Evolutionary conservation across 2,329 filamentous ascomycete species (phyloP).

Genomic region (Cladorrhinum sp.): DNA sequence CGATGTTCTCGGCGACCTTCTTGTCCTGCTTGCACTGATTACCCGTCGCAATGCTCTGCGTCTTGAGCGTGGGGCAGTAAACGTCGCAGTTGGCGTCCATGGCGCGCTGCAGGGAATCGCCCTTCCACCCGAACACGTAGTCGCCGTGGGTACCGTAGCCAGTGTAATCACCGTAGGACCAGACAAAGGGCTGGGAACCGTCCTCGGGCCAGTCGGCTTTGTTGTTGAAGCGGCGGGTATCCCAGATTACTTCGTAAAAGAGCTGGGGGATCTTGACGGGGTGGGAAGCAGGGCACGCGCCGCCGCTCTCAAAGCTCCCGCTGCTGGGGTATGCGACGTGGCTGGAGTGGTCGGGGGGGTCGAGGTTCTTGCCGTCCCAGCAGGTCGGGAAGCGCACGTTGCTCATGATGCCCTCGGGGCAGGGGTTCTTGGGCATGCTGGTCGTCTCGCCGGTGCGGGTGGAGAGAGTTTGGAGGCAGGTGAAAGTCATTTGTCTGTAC

Average conservation of each 20-base stretch:
- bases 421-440: slow-evolving; percentile 23
- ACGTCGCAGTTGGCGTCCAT: slow-evolving; percentile 22
- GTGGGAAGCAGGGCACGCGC: slow-evolving; percentile 19
- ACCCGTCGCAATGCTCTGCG: slow-evolving; percentile 10
- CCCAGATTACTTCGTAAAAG: slow-evolving; percentile 24
- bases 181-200: slow-evolving; percentile 23
- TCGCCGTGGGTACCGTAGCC: slow-evolving; percentile 24
- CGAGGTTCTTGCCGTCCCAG: slow-evolving; percentile 49
- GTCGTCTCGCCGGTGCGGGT: slow-evolving; percentile 22
- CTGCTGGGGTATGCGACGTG: slow-evolving; percentile 15
- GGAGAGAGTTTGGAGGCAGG: slow-evolving; percentile 20
- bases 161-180: slow-evolving; percentile 23
- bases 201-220: slow-evolving; percentile 18
- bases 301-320: slow-evolving; percentile 18
- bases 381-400: slow-evolving; percentile 46
- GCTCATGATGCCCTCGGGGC: slow-evolving; percentile 37
- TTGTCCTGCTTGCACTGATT: slow-evolving; percentile 15
- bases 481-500: slow-evolving; percentile 22
- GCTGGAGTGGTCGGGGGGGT: slow-evolving; percentile 39
- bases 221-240: slow-evolving; percentile 22
- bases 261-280: slow-evolving; percentile 23
- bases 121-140: slow-evolving; percentile 25
- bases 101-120: slow-evolving; percentile 19
- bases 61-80: slow-evolving; percentile 8
- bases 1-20: slow-evolving; percentile 17